Evolutionary conservation across 169 alveolate species (phyloP).

Genomic region (Eimeria tenella): DNA sequence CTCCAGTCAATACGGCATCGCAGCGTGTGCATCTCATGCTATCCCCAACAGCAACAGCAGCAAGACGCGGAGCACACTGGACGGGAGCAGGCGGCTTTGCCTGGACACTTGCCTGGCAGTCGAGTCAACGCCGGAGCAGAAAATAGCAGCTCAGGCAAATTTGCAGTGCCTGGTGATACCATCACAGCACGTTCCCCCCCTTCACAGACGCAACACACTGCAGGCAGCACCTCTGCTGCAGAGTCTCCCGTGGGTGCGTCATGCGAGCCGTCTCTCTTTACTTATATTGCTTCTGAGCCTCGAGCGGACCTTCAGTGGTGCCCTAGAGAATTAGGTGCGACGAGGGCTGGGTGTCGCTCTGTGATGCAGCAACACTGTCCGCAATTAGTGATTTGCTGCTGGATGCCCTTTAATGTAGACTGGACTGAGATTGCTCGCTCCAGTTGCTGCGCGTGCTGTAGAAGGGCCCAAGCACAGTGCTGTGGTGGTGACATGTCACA

Average conservation of each 20-base stretch:
- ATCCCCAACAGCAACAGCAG: constrained; percentile 29
- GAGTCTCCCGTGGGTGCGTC: background rate
- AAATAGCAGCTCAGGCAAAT: background rate
- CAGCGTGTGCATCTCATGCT: background rate
- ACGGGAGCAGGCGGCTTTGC: background rate
- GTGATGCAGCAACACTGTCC: constrained; percentile 63
- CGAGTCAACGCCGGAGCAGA: background rate
- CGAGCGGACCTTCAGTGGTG: constrained; percentile 48
- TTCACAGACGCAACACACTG: background rate
- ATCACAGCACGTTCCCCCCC: background rate
- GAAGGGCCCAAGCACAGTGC: background rate
- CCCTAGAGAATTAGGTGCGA: background rate
- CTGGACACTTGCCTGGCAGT: background rate
- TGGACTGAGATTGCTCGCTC: constrained; percentile 72
- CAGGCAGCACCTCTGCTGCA: background rate
- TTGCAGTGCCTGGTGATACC: background rate
- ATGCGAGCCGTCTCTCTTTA: background rate
- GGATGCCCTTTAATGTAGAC: constrained; percentile 79
- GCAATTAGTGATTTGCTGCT: constrained; percentile 76
- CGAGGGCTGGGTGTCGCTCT: constrained; percentile 47
- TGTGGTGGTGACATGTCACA: background rate
- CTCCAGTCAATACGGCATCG: constrained; percentile 18
- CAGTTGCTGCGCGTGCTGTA: constrained; percentile 62
- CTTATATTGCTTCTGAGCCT: constrained; percentile 65
- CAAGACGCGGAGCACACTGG: background rate